A percentile compares a stretch with the other conserved stretches of the same genome.
Conservation (phyloP, 2,329 filamentous ascomycete species). For the Fusarium zealandicum region DNA sequence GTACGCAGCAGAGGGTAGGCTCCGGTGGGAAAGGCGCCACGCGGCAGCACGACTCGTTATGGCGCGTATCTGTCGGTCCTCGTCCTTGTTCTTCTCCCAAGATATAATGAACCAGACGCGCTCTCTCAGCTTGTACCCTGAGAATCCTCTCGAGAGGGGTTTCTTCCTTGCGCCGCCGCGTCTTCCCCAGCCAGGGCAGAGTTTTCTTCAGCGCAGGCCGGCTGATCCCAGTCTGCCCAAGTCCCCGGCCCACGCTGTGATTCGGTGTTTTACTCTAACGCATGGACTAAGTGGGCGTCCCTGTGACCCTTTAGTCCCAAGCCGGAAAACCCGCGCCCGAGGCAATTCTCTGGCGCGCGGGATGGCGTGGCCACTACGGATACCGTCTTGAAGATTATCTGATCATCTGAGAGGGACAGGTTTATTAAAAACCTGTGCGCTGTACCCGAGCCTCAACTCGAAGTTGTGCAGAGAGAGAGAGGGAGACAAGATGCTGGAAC, state of each 20-base stretch:
- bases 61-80: background rate
- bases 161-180: background rate
- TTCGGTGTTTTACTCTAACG: slow-evolving; percentile 18
- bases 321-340: slow-evolving; percentile 15
- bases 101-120: too few species aligned
- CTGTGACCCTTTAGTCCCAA: slow-evolving; percentile 26
- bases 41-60: background rate
- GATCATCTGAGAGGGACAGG: slow-evolving; percentile 11
- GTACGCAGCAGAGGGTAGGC: background rate
- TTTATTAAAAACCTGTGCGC: too few species aligned
- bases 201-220: slow-evolving; percentile 14
- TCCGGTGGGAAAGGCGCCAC: background rate
- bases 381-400: slow-evolving; percentile 25
- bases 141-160: background rate
- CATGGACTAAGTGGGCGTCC: slow-evolving; percentile 27
- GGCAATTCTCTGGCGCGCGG: slow-evolving; percentile 17
- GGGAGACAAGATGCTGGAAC: slow-evolving; percentile 60
- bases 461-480: background rate
- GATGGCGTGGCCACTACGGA: slow-evolving; percentile 12
- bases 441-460: too few species aligned
- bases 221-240: slow-evolving; percentile 7
- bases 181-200: slow-evolving; percentile 3
- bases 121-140: too few species aligned
- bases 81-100: background rate
- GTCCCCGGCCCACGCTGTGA: slow-evolving; percentile 8